phyloP scores from a whole-genome alignment of 495 filamentous ascomycete species.

The Penicillium pancosmium region DNA sequence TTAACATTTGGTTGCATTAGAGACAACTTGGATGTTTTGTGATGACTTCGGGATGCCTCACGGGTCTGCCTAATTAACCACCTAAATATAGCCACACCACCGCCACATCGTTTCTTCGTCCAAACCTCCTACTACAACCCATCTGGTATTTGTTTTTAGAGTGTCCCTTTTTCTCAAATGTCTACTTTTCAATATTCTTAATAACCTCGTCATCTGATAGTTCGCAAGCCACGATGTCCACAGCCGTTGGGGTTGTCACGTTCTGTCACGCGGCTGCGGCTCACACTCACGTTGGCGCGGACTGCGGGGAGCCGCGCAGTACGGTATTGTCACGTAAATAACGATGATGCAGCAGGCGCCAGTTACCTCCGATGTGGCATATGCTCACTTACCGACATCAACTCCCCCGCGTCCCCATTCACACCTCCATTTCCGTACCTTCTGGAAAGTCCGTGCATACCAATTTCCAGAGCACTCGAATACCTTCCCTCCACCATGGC shows the following conservation, averaged over 20 bases:
- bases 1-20: background rate
- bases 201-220: background rate
- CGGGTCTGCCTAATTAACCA: background rate
- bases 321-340: conserved; percentile 39
- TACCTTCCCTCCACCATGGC: conserved; percentile 44
- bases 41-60: background rate
- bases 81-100: background rate
- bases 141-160: background rate
- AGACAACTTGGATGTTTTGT: background rate
- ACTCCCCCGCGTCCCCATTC: conserved; percentile 24
- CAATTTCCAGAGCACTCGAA: conserved; percentile 4
- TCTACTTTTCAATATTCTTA: background rate
- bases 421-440: conserved; percentile 27
- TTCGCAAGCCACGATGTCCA: background rate
- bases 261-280: conserved; percentile 20
- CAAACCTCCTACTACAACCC: background rate
- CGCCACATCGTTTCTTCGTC: background rate
- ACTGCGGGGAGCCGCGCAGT: conserved; percentile 25
- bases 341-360: conserved; percentile 27
- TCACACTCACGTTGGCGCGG: background rate
- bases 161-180: background rate
- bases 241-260: conserved; percentile 15
- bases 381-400: conserved; percentile 19
- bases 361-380: conserved; percentile 17
- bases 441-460: conserved; percentile 24